phyloP scores from a whole-genome alignment of 2,329 filamentous ascomycete genomes.

The Diaporthe amygdali region DNA sequence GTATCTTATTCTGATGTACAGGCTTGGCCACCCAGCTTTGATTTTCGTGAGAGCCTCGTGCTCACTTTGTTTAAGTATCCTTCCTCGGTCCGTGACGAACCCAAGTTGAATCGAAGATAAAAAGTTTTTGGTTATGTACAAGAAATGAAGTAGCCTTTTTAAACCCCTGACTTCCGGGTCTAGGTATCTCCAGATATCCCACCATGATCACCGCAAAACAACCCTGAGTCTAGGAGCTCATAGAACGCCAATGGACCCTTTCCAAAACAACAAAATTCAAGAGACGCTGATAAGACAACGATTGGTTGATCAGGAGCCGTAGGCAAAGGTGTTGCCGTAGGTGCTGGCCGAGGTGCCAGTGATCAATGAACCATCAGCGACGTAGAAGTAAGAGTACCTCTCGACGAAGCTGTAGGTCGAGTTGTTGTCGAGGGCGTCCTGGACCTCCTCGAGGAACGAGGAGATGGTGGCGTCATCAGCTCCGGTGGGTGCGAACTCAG shows the following conservation, averaged over 20 bases:
- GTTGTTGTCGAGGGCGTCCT: constrained; percentile 52
- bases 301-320: constrained; percentile 32
- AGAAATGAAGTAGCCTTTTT: constrained; percentile 17
- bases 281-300: constrained; percentile 6
- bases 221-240: neutral
- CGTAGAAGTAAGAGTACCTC: constrained; percentile 65
- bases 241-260: constrained; percentile 13
- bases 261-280: constrained; percentile 24
- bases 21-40: neutral
- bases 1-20: neutral
- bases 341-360: constrained; percentile 44
- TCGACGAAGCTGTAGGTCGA: constrained; percentile 53
- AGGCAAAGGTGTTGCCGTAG: constrained; percentile 57
- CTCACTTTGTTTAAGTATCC: neutral
- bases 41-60: neutral
- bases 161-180: neutral
- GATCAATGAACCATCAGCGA: constrained; percentile 48
- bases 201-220: neutral
- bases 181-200: neutral
- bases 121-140: constrained; percentile 9
- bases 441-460: constrained; percentile 55
- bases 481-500: constrained; percentile 65
- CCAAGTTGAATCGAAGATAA: neutral
- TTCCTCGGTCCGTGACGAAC: neutral
- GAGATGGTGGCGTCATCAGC: constrained; percentile 45